Conservation (phyloP, 1,139 yeast species). For the Nakaseomyces bracarensis region DNA sequence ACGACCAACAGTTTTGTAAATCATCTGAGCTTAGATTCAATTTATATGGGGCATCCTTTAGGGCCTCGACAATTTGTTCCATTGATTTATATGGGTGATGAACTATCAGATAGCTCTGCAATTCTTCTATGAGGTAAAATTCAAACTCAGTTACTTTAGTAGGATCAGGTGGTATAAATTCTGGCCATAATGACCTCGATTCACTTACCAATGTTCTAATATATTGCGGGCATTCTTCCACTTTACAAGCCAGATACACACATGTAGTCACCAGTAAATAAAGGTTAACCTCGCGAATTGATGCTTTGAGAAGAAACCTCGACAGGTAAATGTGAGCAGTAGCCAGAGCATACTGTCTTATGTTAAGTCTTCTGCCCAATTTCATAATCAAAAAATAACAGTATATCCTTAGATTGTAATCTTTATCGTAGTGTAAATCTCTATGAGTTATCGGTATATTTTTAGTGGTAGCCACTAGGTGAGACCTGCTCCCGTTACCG, state of each 20-base stretch:
- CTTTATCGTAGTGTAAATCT: conserved; percentile 46
- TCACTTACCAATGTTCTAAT: conserved; percentile 75
- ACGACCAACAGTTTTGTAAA: conserved; percentile 78
- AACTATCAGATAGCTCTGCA: conserved; percentile 69
- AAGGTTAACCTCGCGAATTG: conserved; percentile 72
- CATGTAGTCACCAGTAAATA: conserved; percentile 78
- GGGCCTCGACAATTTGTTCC: conserved; percentile 45
- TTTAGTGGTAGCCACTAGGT: conserved; percentile 25
- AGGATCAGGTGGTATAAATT: conserved; percentile 83
- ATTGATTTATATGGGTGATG: conserved; percentile 86
- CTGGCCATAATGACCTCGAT: conserved; percentile 91
- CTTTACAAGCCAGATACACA: conserved; percentile 82
- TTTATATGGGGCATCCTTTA: conserved; percentile 33
- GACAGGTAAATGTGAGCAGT: conserved; percentile 81
- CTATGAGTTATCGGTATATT: conserved; percentile 37
- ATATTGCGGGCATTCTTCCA: conserved; percentile 93
- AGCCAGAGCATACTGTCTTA: conserved; percentile 77
- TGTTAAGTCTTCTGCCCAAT: conserved; percentile 66
- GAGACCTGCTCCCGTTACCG: conserved; percentile 7
- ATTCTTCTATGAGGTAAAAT: conserved; percentile 83
- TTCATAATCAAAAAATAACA: conserved; percentile 62
- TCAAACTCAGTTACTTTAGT: conserved; percentile 95
- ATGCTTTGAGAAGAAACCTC: conserved; percentile 64
- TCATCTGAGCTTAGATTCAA: conserved; percentile 46
- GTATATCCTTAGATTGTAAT: conserved; percentile 51